A percentile compares a stretch with the other conserved stretches of the same genome.
These are phyloP conservation scores for Penicillium lividum DNA, from an alignment of 495 filamentous ascomycete genomes.

Conservation along the genomic window DNA sequence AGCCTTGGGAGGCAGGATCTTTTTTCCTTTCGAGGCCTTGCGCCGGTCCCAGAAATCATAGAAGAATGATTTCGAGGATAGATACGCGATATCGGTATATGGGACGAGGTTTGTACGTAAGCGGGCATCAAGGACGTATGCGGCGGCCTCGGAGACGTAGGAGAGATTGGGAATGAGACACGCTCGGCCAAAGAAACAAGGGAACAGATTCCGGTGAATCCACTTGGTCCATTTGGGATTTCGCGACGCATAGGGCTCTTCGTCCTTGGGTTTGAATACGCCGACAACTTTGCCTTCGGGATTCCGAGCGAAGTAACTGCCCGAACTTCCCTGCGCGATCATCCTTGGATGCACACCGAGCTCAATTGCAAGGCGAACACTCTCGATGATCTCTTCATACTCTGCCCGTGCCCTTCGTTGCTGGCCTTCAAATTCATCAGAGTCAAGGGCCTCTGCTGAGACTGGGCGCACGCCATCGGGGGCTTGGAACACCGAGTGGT, in stretches of 20 bases:
- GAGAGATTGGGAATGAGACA: slow-evolving; percentile 99
- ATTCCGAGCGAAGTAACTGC: slow-evolving; percentile 96
- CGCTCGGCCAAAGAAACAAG: slow-evolving; percentile 93
- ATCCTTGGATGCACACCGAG: slow-evolving; percentile 90
- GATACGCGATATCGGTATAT: slow-evolving; percentile 90
- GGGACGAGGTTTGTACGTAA: slow-evolving; percentile 90
- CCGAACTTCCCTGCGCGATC: slow-evolving; percentile 95
- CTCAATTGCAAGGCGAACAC: slow-evolving; percentile 85
- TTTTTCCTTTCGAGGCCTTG: slow-evolving; percentile 82
- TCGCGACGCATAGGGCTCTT: slow-evolving; percentile 91
- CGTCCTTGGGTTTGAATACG: slow-evolving; percentile 99
- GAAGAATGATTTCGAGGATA: slow-evolving; percentile 96
- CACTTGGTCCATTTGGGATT: slow-evolving; percentile 97
- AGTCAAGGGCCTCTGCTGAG: slow-evolving; percentile 71
- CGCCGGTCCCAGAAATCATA: slow-evolving; percentile 97
- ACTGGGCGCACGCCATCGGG: slow-evolving; percentile 80
- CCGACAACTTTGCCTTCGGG: slow-evolving; percentile 90
- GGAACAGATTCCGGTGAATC: slow-evolving; percentile 92
- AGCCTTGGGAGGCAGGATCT: slow-evolving; percentile 84
- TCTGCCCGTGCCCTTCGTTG: slow-evolving; percentile 69
- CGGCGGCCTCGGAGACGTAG: slow-evolving; percentile 96
- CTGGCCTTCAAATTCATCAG: slow-evolving; percentile 52
- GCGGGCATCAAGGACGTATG: slow-evolving; percentile 89
- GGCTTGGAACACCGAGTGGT: slow-evolving; percentile 93
- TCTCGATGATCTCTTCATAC: slow-evolving; percentile 89